Conservation (phyloP, 2,329 filamentous ascomycete genomes). For the Fusarium stilboides region DNA sequence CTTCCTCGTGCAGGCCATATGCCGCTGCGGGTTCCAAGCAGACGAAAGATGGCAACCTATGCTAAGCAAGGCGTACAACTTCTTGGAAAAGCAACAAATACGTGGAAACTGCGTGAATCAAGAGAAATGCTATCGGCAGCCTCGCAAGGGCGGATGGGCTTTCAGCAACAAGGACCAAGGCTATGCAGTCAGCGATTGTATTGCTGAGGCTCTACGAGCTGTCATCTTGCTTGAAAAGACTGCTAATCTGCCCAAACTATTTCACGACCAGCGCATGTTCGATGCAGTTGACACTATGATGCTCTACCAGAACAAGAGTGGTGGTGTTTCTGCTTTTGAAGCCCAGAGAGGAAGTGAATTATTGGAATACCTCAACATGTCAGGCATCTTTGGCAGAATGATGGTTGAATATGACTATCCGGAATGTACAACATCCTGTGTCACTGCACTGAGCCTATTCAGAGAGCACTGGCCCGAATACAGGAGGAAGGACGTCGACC, state of each 20-base stretch:
- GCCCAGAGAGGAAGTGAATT: conserved; percentile 80
- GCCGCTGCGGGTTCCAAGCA: conserved; percentile 81
- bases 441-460: conserved; percentile 89
- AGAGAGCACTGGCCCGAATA: conserved; percentile 85
- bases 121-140: conserved; percentile 86
- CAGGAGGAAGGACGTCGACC: conserved; percentile 78
- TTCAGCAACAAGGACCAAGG: conserved; percentile 94
- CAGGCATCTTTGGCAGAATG: conserved; percentile 92
- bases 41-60: conserved; percentile 84
- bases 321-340: conserved; percentile 95
- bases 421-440: conserved; percentile 94
- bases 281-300: conserved; percentile 92
- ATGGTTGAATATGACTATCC: conserved; percentile 98
- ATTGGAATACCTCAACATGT: conserved; percentile 89
- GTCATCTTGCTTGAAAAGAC: conserved; percentile 86
- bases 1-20: conserved; percentile 85
- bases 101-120: conserved; percentile 84
- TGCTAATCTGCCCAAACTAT: conserved; percentile 78
- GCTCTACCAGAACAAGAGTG: conserved; percentile 91
- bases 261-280: conserved; percentile 83
- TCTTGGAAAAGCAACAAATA: conserved; percentile 92
- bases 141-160: conserved; percentile 92
- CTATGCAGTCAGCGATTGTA: conserved; percentile 94
- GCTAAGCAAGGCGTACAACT: conserved; percentile 84
- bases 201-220: conserved; percentile 88